These are phyloP conservation scores for Gynostemma pentaphyllum DNA, from an alignment of 306 rosid species.

Conservation along the genomic window DNA sequence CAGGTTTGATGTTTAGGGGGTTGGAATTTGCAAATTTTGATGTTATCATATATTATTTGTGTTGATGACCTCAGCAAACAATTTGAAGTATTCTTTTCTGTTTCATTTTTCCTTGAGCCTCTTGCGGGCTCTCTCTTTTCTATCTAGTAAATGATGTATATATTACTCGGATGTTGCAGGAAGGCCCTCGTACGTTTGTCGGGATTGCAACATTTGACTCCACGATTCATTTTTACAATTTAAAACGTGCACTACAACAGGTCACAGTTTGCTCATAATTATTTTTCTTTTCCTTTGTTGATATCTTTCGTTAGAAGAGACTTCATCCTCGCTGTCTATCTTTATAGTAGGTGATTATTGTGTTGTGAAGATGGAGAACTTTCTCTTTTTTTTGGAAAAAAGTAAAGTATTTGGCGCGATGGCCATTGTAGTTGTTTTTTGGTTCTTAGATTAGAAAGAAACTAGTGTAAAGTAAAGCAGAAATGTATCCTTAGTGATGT, in stretches of 20 bases:
- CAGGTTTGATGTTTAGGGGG: not conserved
- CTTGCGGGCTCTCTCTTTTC: not conserved
- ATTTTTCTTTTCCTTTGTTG: not conserved
- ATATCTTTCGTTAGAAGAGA: too few relatives aligned
- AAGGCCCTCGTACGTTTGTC: slow-evolving; percentile 79
- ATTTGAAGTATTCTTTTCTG: not conserved
- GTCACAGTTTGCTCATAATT: slow-evolving; percentile 20
- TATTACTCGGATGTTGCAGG: slow-evolving; percentile 43
- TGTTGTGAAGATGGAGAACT: not conserved
- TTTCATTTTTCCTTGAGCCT: not conserved
- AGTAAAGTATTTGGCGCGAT: not conserved
- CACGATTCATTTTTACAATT: slow-evolving; percentile 85
- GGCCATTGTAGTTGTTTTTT: not conserved
- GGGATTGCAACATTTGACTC: slow-evolving; percentile 96
- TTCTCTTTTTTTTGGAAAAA: not conserved
- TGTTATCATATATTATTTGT: not conserved
- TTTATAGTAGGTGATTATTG: not conserved
- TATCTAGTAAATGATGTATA: slow-evolving; percentile 9
- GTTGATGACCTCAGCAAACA: not conserved
- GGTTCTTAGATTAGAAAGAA: not conserved
- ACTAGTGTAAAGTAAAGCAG: not conserved
- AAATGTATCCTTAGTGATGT: not conserved
- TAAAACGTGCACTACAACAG: slow-evolving; percentile 95
- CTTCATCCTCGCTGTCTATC: not conserved
- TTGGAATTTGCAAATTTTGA: not conserved